phyloP scores from a whole-genome alignment of 2,329 filamentous ascomycete genomes.

The Penicillium thymicola region DNA sequence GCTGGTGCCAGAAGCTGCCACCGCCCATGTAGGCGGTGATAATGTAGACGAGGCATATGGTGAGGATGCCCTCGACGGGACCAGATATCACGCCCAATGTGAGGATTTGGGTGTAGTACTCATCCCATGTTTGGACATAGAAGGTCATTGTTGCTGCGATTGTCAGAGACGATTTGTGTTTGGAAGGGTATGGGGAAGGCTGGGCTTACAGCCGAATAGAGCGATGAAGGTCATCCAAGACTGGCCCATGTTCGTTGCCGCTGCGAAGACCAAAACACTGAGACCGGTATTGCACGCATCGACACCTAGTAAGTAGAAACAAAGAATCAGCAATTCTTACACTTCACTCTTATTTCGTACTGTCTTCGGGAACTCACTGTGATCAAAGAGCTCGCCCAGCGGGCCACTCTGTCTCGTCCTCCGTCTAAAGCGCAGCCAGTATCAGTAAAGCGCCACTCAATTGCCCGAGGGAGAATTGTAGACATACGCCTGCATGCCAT shows the following conservation, averaged over 20 bases:
- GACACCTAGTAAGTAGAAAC: slow-evolving; percentile 52
- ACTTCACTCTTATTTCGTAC: neutral
- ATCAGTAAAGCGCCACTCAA: slow-evolving; percentile 11
- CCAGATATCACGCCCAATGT: slow-evolving; percentile 90
- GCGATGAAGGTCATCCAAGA: slow-evolving; percentile 82
- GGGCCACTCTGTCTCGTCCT: slow-evolving; percentile 90
- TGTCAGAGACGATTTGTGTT: slow-evolving; percentile 7
- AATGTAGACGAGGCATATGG: slow-evolving; percentile 75
- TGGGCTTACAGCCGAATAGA: slow-evolving; percentile 71
- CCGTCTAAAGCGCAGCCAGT: slow-evolving; percentile 51
- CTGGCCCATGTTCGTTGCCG: slow-evolving; percentile 88
- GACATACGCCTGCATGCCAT: slow-evolving; percentile 84
- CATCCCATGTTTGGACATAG: slow-evolving; percentile 98
- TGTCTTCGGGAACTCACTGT: slow-evolving; percentile 54
- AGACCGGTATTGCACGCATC: slow-evolving; percentile 96
- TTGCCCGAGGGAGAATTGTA: neutral
- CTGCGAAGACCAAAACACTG: slow-evolving; percentile 87
- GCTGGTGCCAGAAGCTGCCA: slow-evolving; percentile 87
- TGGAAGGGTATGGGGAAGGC: neutral
- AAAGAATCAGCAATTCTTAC: neutral
- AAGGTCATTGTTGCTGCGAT: slow-evolving; percentile 78
- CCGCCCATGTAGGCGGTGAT: slow-evolving; percentile 82
- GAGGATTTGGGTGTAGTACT: slow-evolving; percentile 95
- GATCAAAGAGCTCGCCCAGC: slow-evolving; percentile 93
- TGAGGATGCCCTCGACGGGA: slow-evolving; percentile 89